Conservation (phyloP, 2,329 filamentous ascomycete species). For the Coniochaeta pulveracea region DNA sequence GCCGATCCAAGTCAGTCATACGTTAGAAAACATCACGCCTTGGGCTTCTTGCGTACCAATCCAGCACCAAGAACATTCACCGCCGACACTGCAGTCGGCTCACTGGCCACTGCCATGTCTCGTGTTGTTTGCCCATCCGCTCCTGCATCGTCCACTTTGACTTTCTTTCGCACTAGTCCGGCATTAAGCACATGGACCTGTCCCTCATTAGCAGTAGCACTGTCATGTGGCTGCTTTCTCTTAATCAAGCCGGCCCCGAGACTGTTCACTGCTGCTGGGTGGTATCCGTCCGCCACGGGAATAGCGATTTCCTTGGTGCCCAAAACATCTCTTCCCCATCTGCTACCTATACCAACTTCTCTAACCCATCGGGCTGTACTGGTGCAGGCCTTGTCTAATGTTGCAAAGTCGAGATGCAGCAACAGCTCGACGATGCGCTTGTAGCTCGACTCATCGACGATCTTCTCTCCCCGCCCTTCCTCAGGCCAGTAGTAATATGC, state of each 20-base stretch:
- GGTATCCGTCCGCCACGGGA: constrained; percentile 8
- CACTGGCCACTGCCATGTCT: background rate
- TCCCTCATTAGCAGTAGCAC: background rate
- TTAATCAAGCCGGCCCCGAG: constrained; percentile 36
- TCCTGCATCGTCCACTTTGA: constrained; percentile 19
- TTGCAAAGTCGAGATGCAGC: constrained; percentile 63
- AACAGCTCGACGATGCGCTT: constrained; percentile 58
- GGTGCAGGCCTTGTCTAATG: constrained; percentile 45
- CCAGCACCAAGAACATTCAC: constrained; percentile 37
- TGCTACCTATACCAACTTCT: constrained; percentile 46
- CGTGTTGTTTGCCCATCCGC: constrained; percentile 13
- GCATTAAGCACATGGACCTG: constrained; percentile 15
- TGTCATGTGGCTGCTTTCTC: constrained; percentile 14
- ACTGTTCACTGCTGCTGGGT: constrained; percentile 27
- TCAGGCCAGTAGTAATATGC: constrained; percentile 56
- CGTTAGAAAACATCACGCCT: constrained; percentile 17
- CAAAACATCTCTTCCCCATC: constrained; percentile 39
- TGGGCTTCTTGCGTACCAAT: constrained; percentile 47
- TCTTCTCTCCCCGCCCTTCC: constrained; percentile 48
- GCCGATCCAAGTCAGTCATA: too few species aligned
- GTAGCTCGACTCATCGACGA: constrained; percentile 54
- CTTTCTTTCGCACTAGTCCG: constrained; percentile 38
- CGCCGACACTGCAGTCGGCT: background rate
- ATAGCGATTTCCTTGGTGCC: constrained; percentile 25
- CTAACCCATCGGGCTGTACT: constrained; percentile 62